Evolutionary conservation across 2,329 filamentous ascomycete species (phyloP).

Genomic region (Parafenestella ontariensis): DNA sequence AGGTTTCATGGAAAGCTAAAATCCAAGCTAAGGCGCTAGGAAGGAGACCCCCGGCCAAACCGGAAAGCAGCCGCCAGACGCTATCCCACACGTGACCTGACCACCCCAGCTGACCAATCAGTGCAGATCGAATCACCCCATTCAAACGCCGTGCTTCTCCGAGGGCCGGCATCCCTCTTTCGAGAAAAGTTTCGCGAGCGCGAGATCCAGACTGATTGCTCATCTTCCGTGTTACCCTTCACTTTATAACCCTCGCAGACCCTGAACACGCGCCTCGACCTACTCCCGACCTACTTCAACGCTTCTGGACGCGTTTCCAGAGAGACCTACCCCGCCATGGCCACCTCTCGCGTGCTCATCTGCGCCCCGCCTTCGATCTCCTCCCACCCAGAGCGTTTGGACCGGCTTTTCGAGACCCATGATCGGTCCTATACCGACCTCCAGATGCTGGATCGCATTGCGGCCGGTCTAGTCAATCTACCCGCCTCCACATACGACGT

Average conservation of each 20-base stretch:
- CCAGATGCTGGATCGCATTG: slow-evolving; percentile 96
- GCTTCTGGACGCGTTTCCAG: not conserved
- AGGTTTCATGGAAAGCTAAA: slow-evolving; percentile 11
- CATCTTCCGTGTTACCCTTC: slow-evolving; percentile 15
- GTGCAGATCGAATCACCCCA: slow-evolving; percentile 6
- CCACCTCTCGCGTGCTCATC: slow-evolving; percentile 71
- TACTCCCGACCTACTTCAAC: not conserved
- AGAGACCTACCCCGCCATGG: slow-evolving; percentile 35
- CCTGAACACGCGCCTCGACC: not conserved
- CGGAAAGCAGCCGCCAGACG: not conserved
- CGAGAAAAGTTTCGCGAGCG: slow-evolving; percentile 31
- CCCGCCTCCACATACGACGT: slow-evolving; percentile 80
- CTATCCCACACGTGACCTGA: slow-evolving; percentile 9
- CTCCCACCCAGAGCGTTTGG: slow-evolving; percentile 80
- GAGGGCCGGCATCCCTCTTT: slow-evolving; percentile 32
- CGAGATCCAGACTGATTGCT: slow-evolving; percentile 24
- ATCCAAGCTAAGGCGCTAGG: not conserved
- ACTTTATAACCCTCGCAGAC: not conserved
- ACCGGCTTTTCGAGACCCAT: slow-evolving; percentile 72
- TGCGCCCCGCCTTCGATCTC: slow-evolving; percentile 91
- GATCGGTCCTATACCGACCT: slow-evolving; percentile 82
- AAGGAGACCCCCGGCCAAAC: not conserved
- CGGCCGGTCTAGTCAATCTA: slow-evolving; percentile 79
- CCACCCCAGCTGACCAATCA: slow-evolving; percentile 16
- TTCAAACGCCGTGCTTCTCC: slow-evolving; percentile 26